These are phyloP conservation scores for Gnomoniopsis smithogilvyi DNA, from an alignment of 2,329 filamentous ascomycete species.

Conservation along the genomic window DNA sequence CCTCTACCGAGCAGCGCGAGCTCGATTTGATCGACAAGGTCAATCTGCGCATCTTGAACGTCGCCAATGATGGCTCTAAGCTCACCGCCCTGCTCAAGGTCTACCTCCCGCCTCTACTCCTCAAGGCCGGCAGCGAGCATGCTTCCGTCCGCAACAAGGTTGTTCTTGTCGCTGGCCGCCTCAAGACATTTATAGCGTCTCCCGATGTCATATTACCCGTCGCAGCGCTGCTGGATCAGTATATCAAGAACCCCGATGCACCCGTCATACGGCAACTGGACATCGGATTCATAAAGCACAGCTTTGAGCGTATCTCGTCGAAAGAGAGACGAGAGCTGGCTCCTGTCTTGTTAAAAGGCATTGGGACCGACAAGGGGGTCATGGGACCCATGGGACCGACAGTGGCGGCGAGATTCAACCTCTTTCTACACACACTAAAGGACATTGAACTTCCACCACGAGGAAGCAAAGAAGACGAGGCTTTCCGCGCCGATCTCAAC, in stretches of 20 bases:
- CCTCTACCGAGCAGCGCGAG: conserved; percentile 63
- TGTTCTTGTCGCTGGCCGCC: conserved; percentile 47
- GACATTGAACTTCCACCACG: conserved; percentile 69
- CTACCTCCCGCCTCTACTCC: conserved; percentile 76
- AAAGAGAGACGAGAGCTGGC: conserved; percentile 69
- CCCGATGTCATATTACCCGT: conserved; percentile 75
- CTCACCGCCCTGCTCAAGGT: conserved; percentile 73
- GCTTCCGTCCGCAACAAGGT: conserved; percentile 75
- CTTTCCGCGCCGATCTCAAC: conserved; percentile 63
- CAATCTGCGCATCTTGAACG: conserved; percentile 73
- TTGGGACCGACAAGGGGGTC: conserved; percentile 64
- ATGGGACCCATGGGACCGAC: conserved; percentile 45
- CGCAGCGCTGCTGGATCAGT: conserved; percentile 79
- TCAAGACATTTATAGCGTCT: conserved; percentile 53
- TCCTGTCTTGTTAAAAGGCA: conserved; percentile 65
- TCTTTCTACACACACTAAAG: conserved; percentile 73
- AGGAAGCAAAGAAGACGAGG: conserved; percentile 73
- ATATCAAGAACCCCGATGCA: conserved; percentile 65
- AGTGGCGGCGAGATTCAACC: conserved; percentile 69
- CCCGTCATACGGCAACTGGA: conserved; percentile 84
- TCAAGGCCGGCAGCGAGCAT: conserved; percentile 83
- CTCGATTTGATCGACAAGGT: conserved; percentile 80
- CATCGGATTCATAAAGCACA: conserved; percentile 84
- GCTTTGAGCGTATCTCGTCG: conserved; percentile 49
- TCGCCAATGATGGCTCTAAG: conserved; percentile 80